phyloP scores from a whole-genome alignment of 192 early-diverging fungal genomes.

The Mycoemilia scoparia region DNA sequence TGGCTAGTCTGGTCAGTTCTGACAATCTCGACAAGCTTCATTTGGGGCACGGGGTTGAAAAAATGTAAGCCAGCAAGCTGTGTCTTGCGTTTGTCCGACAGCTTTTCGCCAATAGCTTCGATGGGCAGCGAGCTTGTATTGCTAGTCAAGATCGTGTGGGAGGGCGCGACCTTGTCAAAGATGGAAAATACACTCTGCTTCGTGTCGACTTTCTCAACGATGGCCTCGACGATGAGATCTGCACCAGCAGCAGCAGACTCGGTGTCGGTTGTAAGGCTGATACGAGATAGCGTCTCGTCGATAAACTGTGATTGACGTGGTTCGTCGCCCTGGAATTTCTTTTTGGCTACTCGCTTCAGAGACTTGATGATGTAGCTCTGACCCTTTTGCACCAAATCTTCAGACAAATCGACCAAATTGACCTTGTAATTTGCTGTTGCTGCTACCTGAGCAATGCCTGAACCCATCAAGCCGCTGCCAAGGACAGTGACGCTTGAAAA shows the following conservation, averaged over 20 bases:
- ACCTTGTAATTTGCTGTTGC: slow-evolving; percentile 64
- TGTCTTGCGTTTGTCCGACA: slow-evolving; percentile 26
- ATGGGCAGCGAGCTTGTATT: slow-evolving; percentile 91
- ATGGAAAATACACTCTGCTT: slow-evolving; percentile 68
- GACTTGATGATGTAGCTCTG: slow-evolving; percentile 69
- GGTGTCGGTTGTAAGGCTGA: slow-evolving; percentile 48
- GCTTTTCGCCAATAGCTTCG: slow-evolving; percentile 51
- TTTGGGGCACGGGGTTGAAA: slow-evolving; percentile 97
- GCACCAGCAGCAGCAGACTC: slow-evolving; percentile 36
- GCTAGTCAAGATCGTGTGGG: slow-evolving; percentile 60
- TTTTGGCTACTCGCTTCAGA: slow-evolving; percentile 73
- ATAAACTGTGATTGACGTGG: slow-evolving; percentile 41
- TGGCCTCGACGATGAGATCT: slow-evolving; percentile 85
- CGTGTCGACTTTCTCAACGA: slow-evolving; percentile 79
- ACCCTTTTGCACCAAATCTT: slow-evolving; percentile 57
- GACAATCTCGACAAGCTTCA: slow-evolving; percentile 94
- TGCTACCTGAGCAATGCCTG: slow-evolving; percentile 77
- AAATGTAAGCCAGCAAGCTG: slow-evolving; percentile 83
- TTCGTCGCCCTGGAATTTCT: slow-evolving; percentile 61
- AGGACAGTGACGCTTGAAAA: slow-evolving; percentile 63
- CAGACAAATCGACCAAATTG: slow-evolving; percentile 68
- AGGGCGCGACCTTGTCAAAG: slow-evolving; percentile 54
- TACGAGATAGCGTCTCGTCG: slow-evolving; percentile 45
- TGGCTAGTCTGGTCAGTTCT: slow-evolving; percentile 42
- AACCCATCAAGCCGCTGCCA: slow-evolving; percentile 77